Evolutionary conservation across 805 yeast species (phyloP), one percentile per base, ranked within the genome.

Genomic region (Candida golubevii): DNA sequence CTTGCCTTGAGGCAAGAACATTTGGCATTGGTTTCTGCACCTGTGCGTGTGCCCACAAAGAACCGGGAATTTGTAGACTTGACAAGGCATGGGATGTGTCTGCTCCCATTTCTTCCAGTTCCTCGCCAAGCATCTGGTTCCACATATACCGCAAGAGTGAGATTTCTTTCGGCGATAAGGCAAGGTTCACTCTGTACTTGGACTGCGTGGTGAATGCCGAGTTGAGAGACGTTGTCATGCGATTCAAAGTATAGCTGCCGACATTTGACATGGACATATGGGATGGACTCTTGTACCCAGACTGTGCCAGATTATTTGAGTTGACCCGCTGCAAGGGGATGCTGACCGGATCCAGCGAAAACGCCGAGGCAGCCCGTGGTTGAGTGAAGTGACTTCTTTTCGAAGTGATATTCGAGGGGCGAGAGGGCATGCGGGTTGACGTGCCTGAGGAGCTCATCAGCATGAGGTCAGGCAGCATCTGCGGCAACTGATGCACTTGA

Each of bases 111-210:
- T 40, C 50, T 7, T 56, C 46, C 6, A 62, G 63, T 44, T 67
- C 70, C 33, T 71, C 75, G 32, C 63, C 52, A 27, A 71, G 51
- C 72, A 60, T 59, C 30, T 52, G 49, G 45, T 45, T 48, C 57
- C 82, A 77, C 6, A 79, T 74, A 47, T 63, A 68, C 41, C 76
- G 57, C 30, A 77, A 59, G 23, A 70, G 55, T 8, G 71, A 76
- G 32, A 75, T 75, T 47, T 77, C 80, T 36, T 49, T 54, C 12
- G 42, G 33, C 26, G 50, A 40, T 41, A 53, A 47, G 27, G 43
- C 42, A 36, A 66, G 53, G 9, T 48, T 38, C 8, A 62, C 54
- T 35, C 48, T 45, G 43, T 59, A 62, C 36, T 48, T 54, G 26
- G 53, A 35, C 28, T 45, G 47, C 7, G 32, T 35, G n/a, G 54